Conservation (phyloP, 345 rosid species). For the Brassica nigra region DNA sequence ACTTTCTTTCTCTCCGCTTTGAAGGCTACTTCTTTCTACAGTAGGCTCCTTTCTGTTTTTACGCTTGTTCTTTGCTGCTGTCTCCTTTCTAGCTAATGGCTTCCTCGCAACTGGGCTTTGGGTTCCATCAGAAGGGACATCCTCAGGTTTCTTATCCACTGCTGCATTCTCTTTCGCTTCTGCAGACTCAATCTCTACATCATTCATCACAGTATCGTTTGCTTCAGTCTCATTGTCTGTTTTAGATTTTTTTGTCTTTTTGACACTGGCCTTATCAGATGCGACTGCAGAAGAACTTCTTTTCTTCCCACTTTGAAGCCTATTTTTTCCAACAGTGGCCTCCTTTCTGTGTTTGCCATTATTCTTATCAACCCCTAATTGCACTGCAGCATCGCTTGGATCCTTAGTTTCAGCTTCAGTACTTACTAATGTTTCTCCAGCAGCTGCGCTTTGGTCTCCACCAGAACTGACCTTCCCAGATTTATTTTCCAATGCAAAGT, state of each 20-base stretch:
- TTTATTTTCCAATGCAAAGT: constrained; percentile 32
- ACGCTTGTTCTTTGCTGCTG: constrained; percentile 25
- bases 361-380: constrained; percentile 22
- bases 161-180: constrained; percentile 52
- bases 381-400: constrained; percentile 7
- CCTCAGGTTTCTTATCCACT: constrained; percentile 28
- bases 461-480: constrained; percentile 26
- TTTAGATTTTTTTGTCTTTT: constrained; percentile 26
- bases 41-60: constrained; percentile 29
- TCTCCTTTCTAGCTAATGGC: constrained; percentile 28
- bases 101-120: constrained; percentile 25
- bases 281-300: constrained; percentile 36
- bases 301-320: constrained; percentile 38
- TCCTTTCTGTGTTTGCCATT: constrained; percentile 30
- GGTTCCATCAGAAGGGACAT: constrained; percentile 27
- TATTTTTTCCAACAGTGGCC: constrained; percentile 18
- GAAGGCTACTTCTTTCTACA: constrained; percentile 22
- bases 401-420: constrained; percentile 33
- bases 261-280: constrained; percentile 6
- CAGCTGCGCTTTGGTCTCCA: constrained; percentile 27
- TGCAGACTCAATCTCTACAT: constrained; percentile 13
- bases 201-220: constrained; percentile 32
- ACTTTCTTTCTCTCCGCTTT: constrained; percentile 37
- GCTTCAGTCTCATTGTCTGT: constrained; percentile 19
- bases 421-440: constrained; percentile 24